Evolutionary conservation across 2,329 filamentous ascomycete species (phyloP), one percentile per base, ranked within the genome.

Genomic region (Pseudovirgaria hyperparasitica): DNA sequence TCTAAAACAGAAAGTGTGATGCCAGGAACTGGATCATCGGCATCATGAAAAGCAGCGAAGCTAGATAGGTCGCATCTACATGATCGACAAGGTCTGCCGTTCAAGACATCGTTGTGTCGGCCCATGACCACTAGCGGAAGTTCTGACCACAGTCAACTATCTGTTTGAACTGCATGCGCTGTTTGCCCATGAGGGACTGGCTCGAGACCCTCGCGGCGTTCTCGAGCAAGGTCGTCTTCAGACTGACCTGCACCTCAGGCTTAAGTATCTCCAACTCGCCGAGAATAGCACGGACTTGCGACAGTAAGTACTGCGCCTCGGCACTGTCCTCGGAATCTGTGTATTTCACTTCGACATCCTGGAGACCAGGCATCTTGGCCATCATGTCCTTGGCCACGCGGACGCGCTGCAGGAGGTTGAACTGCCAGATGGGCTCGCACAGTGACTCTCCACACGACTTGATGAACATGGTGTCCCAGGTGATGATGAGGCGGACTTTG

Each of bases 391-490:
- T 21, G 16, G 50, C 40, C 20, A 42, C 43, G 4, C 25, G 20
- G 9, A 38, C 37, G 8, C 50, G 46, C 25, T 42, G 29, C n/a
- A 34, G 26, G 8, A 52, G 37, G 6, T 50, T 27, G 10, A 40
- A 41, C 7, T 42, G 43, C 19, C 47, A 50, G 20, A 52, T 39
- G 13, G 32, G 35, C n/a, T 33, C 35, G 18, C 20, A 10, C 23
- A 36, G 15, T 22, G 33, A 18, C 32, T 41, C 6, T 31, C 37
- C 1, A 9, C 42, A 36, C 2, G 38, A 32, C 3, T 44, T 41
- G 11, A 52, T 33, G 47, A 47, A 54, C 6, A 40, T 41, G 0
- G 42, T 42, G 28, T 54, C 49, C 48, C 48, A 54, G 17, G 43
- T 42, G 20, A 54, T 48, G 1, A 29, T 39, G 6, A 51, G 31